Conservation (phyloP, 768 basidiomycete species). For the Russula foetens region DNA sequence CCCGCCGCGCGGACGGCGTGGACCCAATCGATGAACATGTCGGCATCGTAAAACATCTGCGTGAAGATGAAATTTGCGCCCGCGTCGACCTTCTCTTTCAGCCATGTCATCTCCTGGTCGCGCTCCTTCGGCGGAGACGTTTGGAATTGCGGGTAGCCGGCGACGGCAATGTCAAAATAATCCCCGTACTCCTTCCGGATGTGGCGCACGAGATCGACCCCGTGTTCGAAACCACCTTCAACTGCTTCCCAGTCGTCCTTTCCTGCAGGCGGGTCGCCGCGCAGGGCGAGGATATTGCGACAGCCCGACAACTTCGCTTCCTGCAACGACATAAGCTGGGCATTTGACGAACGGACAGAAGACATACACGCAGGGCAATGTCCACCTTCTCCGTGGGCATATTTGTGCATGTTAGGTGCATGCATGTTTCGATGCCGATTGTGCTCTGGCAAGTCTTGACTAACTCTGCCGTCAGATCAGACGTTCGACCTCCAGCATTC, state of each 20-base stretch:
- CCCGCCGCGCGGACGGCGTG: constrained; percentile 73
- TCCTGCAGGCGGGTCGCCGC: constrained; percentile 87
- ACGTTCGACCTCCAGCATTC: constrained; percentile 96
- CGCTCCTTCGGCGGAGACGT: constrained; percentile 64
- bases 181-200: constrained; percentile 78
- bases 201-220: constrained; percentile 86
- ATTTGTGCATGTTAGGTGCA: constrained; percentile 98
- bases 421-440: constrained; percentile 94
- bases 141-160: constrained; percentile 86
- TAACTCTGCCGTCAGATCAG: constrained; percentile 88
- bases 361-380: constrained; percentile 66
- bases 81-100: constrained; percentile 88
- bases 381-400: constrained; percentile 97
- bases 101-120: constrained; percentile 69
- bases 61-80: constrained; percentile 94
- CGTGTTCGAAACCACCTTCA: constrained; percentile 84
- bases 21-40: constrained; percentile 90
- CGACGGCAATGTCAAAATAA: constrained; percentile 92
- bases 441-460: constrained; percentile 90
- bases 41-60: constrained; percentile 95
- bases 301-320: constrained; percentile 87
- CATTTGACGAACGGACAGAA: neutral
- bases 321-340: constrained; percentile 33
- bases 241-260: constrained; percentile 89
- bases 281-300: constrained; percentile 86